Base-by-base conservation (phyloP, 305 asterid genomes). In the Caryopteris hybrid region DNA sequence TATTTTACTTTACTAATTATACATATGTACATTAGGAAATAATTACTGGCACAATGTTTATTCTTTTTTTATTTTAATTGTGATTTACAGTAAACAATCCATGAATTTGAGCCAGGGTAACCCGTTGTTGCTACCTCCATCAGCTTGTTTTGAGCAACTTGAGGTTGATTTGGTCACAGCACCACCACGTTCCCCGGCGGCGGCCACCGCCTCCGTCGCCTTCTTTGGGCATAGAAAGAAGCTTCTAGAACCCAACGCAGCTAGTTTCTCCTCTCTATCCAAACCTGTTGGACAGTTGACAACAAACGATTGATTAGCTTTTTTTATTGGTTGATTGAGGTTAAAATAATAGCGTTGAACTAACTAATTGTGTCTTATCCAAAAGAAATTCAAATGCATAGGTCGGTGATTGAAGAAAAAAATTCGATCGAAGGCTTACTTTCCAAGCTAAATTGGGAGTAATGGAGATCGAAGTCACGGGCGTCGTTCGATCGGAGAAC, bases 361-460 rank as follows among this genome's bases (percentile, higher is more conserved):
- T 11, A 29, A 33, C 31, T 29, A n/a, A n/a, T n/a, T 29, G 5
- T 17, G 56, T 27, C n/a, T 42, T 45, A 61, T 25, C 43, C 68
- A 43, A 41, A 2, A 2, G 21, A 34, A 31, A 16, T 25, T 25
- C 4, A 25, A 4, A 4, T 25, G 31, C 31, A 25, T 25, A 2
- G n/a, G n/a, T n/a, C n/a, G n/a, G n/a, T n/a, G n/a, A n/a, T n/a
- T n/a, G n/a, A n/a, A n/a, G n/a, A n/a, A n/a, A n/a, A n/a, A n/a
- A n/a, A n/a, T n/a, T n/a, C n/a, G 34, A 45, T 18, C 1, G 17
- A 41, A 48, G 10, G 13, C 88, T 81, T 79, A 89, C 98, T 86
- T 72, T 89, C 95, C 63, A 92, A 77, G 81, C 96, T 84, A 72
- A 92, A 92, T 61, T 92, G 98, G 2, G 98, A 89, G 80, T 92